Base-by-base conservation (phyloP, 164 flowering plant species). In the Liriodendron chinense region DNA sequence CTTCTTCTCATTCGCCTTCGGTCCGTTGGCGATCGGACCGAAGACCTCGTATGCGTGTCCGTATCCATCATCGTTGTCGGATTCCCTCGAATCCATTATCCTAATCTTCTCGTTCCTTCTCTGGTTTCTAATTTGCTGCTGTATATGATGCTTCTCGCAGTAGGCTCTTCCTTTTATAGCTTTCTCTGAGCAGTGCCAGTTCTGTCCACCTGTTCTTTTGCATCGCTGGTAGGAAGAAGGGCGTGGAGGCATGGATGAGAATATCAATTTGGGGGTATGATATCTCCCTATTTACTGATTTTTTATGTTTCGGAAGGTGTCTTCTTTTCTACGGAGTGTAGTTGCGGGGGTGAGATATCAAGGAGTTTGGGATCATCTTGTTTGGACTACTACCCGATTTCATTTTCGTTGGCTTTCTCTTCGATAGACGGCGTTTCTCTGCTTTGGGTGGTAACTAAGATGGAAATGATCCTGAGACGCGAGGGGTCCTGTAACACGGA, bases 191-290 rank as follows among this genome's bases (percentile, higher is more conserved):
- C 74, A 72, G 47, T n/a, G 21, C 74, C 23, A 28, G 22, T 61
- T n/a, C 74, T 57, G 50, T 24, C 65, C 65, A 7, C 59, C 74
- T 7, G 47, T 49, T n/a, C 74, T 22, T 26, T 72, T 72, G 66
- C 74, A 72, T 34, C 72, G 25, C 16, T 48, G 28, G 20, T 49
- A 25, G 25, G 72, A 70, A 22, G 34, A 49, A 70, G 18, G 28
- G 47, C n/a, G 18, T 47, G 34, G n/a, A 23, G 18, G 21, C 57
- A 70, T 48, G 56, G 72, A 70, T 70, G 72, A 23, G 26, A 12
- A 14, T 53, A 53, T 16, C 59, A 12, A 53, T 12, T 12, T 53
- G 16, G 59, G 59, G 59, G 59, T 10, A 12, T 1, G 59, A 53
- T 34, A 7, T 34, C 43, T 34, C 43, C 43, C 43, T 34, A 34